phyloP scores from a whole-genome alignment of 75 land plant species.

The Picea sitchensis region DNA sequence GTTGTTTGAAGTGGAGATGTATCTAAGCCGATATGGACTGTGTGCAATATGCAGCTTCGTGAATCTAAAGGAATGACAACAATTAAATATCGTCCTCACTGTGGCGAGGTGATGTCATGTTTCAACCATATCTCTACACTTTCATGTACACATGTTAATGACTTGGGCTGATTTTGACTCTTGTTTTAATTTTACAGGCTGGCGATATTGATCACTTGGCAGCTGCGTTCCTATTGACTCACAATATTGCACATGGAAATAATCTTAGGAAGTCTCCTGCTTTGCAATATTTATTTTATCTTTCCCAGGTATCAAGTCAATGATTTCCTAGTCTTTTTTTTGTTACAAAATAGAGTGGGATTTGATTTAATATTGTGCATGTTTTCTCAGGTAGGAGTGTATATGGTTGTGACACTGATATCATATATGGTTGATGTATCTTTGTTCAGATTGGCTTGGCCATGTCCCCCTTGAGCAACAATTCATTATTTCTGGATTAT shows the following conservation, averaged over 20 bases:
- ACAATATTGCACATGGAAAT: conserved; percentile 96
- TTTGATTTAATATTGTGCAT: neutral
- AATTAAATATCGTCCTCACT: conserved; percentile 92
- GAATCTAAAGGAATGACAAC: conserved; percentile 94
- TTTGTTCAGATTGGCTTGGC: conserved; percentile 85
- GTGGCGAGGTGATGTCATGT: conserved; percentile 73
- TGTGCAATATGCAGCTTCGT: conserved; percentile 60
- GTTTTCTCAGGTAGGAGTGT: neutral
- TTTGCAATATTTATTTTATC: conserved; percentile 91
- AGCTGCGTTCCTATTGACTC: conserved; percentile 78
- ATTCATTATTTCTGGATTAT: conserved; percentile 92
- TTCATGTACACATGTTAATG: too few species aligned
- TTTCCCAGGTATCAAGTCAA: conserved; percentile 64
- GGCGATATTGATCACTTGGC: conserved; percentile 99
- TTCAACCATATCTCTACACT: neutral
- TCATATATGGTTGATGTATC: neutral
- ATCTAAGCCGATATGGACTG: neutral
- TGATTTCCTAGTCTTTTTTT: neutral
- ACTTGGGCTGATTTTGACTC: neutral
- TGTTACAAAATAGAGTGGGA: neutral
- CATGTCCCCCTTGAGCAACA: conserved; percentile 99
- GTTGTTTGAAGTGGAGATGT: too few species aligned
- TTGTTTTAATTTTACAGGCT: conserved; percentile 46
- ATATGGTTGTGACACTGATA: neutral
- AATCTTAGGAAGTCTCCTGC: conserved; percentile 97